phyloP scores from a whole-genome alignment of 495 filamentous ascomycete species.

The Neurospora sp. region DNA sequence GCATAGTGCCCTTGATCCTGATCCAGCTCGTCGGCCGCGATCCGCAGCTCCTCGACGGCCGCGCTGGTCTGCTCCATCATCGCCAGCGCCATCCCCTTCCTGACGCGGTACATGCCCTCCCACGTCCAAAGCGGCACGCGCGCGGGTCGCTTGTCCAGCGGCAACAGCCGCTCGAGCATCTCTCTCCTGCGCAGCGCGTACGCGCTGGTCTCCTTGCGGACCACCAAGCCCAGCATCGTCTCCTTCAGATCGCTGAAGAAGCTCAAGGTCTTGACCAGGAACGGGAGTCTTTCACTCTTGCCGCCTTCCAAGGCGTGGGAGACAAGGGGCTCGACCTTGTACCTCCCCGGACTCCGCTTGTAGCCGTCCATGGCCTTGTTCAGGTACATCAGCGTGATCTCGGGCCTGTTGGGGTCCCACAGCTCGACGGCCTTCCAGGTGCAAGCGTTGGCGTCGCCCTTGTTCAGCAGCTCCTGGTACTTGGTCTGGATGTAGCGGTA shows the following conservation, averaged over 20 bases:
- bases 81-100: conserved; percentile 14
- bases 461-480: conserved; percentile 5
- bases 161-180: not conserved
- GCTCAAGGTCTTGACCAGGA: not conserved
- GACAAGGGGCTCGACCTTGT: not conserved
- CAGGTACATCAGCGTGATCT: conserved; percentile 9
- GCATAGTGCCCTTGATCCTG: conserved; percentile 7
- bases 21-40: conserved; percentile 22
- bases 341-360: not conserved
- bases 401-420: not conserved
- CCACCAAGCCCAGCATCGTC: not conserved
- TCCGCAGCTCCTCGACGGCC: conserved; percentile 15
- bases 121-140: conserved; percentile 22
- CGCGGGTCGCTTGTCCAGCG: not conserved
- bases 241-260: not conserved
- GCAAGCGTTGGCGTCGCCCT: conserved; percentile 9
- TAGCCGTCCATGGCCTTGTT: conserved; percentile 12
- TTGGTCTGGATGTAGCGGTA: not conserved
- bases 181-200: not conserved
- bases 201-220: not conserved
- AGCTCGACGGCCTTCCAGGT: conserved; percentile 12
- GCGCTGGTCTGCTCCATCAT: conserved; percentile 4
- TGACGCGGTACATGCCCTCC: conserved; percentile 19
- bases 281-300: not conserved
- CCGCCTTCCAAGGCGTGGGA: not conserved